Conservation (phyloP, 2,329 filamentous ascomycete species). For the Coniosporium tulheliwenetii region DNA sequence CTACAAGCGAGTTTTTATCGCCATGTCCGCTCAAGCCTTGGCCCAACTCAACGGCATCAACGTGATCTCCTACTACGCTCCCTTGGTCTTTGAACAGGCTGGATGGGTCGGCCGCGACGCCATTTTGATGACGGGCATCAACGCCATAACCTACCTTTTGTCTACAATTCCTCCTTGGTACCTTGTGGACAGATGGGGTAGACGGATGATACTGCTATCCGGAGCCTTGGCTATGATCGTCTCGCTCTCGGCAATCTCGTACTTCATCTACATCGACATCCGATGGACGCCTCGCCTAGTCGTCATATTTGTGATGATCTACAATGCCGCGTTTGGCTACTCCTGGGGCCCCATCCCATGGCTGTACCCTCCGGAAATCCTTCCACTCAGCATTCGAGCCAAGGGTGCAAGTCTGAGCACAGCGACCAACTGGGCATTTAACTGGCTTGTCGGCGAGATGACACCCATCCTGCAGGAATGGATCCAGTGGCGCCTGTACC, state of each 20-base stretch:
- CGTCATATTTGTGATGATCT: constrained; percentile 92
- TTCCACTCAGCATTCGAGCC: constrained; percentile 88
- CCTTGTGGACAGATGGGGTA: constrained; percentile 81
- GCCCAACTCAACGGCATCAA: constrained; percentile 98
- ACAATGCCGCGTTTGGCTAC: constrained; percentile 93
- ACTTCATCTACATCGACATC: constrained; percentile 85
- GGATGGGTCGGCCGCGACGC: constrained; percentile 88
- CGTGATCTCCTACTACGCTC: constrained; percentile 97
- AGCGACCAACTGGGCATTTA: constrained; percentile 95
- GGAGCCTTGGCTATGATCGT: constrained; percentile 83
- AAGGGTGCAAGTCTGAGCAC: constrained; percentile 95
- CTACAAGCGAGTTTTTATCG: constrained; percentile 84
- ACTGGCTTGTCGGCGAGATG: constrained; percentile 92
- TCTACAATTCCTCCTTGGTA: constrained; percentile 97
- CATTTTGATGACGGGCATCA: constrained; percentile 94
- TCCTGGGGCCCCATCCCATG: constrained; percentile 98
- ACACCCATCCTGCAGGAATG: constrained; percentile 83
- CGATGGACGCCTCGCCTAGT: constrained; percentile 65
- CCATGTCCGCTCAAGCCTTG: constrained; percentile 93
- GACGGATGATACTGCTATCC: constrained; percentile 74
- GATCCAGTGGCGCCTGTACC: constrained; percentile 87
- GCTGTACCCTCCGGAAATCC: constrained; percentile 97
- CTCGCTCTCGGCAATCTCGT: constrained; percentile 78
- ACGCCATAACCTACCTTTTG: constrained; percentile 76
- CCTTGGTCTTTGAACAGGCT: constrained; percentile 88